Conservation (phyloP, 2,329 filamentous ascomycete species). For the Verticillium nubilum region DNA sequence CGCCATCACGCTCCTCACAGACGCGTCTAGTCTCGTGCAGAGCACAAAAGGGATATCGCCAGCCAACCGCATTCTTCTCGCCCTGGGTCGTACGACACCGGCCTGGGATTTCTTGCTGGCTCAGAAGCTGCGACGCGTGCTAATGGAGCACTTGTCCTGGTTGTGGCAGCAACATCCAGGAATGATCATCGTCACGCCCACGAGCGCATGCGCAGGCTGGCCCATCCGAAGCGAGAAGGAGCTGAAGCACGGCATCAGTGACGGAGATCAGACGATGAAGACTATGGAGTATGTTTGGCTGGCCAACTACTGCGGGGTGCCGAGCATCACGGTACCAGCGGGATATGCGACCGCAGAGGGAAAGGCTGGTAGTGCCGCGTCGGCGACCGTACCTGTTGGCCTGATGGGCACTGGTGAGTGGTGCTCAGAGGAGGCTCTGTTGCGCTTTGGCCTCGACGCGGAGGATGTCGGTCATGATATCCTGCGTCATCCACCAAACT, state of each 20-base stretch:
- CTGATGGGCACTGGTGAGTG: slow-evolving; percentile 52
- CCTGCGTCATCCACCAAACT: slow-evolving; percentile 28
- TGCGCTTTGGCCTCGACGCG: slow-evolving; percentile 42
- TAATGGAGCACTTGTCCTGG: slow-evolving; percentile 66
- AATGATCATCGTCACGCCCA: slow-evolving; percentile 67
- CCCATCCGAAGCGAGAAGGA: slow-evolving; percentile 31
- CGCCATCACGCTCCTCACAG: slow-evolving; percentile 66
- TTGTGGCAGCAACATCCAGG: slow-evolving; percentile 62
- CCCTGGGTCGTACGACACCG: slow-evolving; percentile 56
- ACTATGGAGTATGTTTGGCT: slow-evolving; percentile 47
- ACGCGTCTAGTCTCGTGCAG: slow-evolving; percentile 43
- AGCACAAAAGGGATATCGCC: slow-evolving; percentile 47
- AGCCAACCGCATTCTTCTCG: slow-evolving; percentile 61
- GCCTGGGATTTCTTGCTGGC: slow-evolving; percentile 63
- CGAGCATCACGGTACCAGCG: slow-evolving; percentile 37
- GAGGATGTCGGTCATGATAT: slow-evolving; percentile 32
- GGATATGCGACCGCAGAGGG: slow-evolving; percentile 34
- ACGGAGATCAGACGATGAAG: slow-evolving; percentile 38
- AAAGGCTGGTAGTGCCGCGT: slow-evolving; percentile 24
- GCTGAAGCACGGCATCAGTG: slow-evolving; percentile 34
- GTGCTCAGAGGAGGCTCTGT: slow-evolving; percentile 42
- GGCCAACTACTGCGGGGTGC: slow-evolving; percentile 44
- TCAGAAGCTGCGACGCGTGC: slow-evolving; percentile 61
- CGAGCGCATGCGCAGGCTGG: slow-evolving; percentile 46
- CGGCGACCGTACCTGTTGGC: slow-evolving; percentile 40